These are phyloP conservation scores for Knufia fluminis DNA, from an alignment of 2,329 filamentous ascomycete genomes.

Conservation along the genomic window DNA sequence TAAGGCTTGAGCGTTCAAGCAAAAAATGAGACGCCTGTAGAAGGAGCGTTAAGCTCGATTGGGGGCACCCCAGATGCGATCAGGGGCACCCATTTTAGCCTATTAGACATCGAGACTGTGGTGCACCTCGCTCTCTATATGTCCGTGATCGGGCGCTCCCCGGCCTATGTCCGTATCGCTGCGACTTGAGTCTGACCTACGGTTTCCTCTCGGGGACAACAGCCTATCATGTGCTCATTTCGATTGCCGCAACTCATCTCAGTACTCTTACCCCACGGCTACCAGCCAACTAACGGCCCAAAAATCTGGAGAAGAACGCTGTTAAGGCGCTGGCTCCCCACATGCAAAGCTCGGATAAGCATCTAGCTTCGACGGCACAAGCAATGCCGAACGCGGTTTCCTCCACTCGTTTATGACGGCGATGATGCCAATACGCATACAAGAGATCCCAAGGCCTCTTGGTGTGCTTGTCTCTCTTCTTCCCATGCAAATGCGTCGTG, in stretches of 20 bases:
- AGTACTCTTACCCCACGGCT: not conserved
- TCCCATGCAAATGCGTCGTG: not conserved
- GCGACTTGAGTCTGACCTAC: not conserved
- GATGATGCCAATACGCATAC: not conserved
- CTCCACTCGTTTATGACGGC: not conserved
- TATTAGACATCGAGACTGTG: not conserved
- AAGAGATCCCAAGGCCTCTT: slow-evolving; percentile 1
- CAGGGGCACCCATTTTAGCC: not conserved
- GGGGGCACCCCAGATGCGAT: no score
- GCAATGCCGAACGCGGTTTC: not conserved
- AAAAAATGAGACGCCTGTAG: no score
- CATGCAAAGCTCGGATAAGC: no score
- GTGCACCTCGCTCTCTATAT: not conserved
- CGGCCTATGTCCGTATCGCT: not conserved
- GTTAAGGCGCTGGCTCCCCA: no score
- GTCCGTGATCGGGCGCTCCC: not conserved
- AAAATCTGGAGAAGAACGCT: not conserved
- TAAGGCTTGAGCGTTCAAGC: no score
- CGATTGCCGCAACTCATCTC: not conserved
- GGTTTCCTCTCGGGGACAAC: no score
- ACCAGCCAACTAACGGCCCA: not conserved
- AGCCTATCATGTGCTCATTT: not conserved
- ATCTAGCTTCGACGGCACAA: not conserved
- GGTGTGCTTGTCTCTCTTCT: slow-evolving; percentile 1
- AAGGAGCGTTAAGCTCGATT: no score